Base-by-base conservation (phyloP, 2,329 filamentous ascomycete genomes). In the Nemania serpens region DNA sequence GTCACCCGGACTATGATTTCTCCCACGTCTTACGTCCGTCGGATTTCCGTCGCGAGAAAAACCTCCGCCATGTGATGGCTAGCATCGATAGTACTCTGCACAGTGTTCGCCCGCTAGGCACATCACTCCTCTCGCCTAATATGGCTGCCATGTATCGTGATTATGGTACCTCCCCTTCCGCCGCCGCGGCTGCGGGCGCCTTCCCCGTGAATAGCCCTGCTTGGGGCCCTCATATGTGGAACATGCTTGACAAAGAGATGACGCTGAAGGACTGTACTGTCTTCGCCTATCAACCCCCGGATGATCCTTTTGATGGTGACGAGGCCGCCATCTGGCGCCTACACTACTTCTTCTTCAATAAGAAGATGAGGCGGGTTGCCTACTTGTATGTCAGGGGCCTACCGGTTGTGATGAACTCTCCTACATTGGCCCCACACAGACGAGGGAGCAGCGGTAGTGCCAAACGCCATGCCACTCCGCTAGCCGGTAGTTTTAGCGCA, bases 261-360 rank as follows among this genome's bases (percentile, higher is more conserved):
- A 87, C 86, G 51, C 83, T 98, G 45, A 88, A 91, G 68, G 89
- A 96, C 68, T 99, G 95, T 78, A 89, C 88, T 58, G 87, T 94
- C 64, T 98, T 97, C 75, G 90, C 89, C 58, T 99, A 96, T 78
- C 86, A 90, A 53, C 95, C 95, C 0, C 89, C 92, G 42, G 91
- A 93, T 63, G 93, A 97, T 71, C 92, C 93, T 0, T 97, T 96
- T 70, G 90, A 93, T 69, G 93, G 93, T 65, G 93, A 96, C 63
- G 93, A 97, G 72, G 91, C 91, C 63, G 90, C 93, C 10, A 93
- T 99, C 64, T 99, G 94, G 94, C 93, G 91, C 51, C 83, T 93
- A 64, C 93, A 98, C 75, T 97, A 96, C 77, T 97, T 99, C 80
- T 96, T 98, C 76, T 98, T 97, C 84, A 97, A 96, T 81, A 94